Evolutionary conservation across 257 asterid species (phyloP), one percentile per base, ranked within the genome.

Genomic region (Ajuga chamaepitys): DNA sequence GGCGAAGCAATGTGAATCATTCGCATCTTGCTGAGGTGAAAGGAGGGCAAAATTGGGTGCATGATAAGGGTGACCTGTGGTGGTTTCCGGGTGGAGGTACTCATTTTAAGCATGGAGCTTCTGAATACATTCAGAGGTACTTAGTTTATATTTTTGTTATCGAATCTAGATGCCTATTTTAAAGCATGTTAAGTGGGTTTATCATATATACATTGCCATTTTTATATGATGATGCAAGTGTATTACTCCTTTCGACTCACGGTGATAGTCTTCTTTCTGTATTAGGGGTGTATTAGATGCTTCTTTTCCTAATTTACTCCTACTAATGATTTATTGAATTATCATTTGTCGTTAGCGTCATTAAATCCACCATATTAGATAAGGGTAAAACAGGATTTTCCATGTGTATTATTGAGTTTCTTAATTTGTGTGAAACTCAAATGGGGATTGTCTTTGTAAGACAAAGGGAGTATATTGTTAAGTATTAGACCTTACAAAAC

Each of bases 41-140:
- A 80, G 95, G 95, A 60, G 97, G 99, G 57, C 99, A 94, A 62
- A 94, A 88, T 70, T 90, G 99, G 95, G 97, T 90, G 54, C 97
- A 86, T 16, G 89, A 82, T 25, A 90, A 80, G 78, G 87, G 72
- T 70, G 75, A 78, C 4, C 74, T 88, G 2, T 89, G 96, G 99
- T 94, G 96, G 96, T 94, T 94, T 74, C 99, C 97, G 4, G 97
- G 97, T 52, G 99, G 99, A 46, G 97, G 99, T 67, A 94, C 99
- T 38, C 99, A 94, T 77, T 94, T 94, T 73, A 94, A 94, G 81
- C 82, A 94, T 65, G 97, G 97, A 79, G 97, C 99, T 77, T 16
- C 89, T 0, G 95, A 94, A 78, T 94, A 94, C 72, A 90, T 90
- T 45, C 78, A 88, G 72, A 88, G 99, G 96, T 87, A 80, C 58